Evolutionary conservation across 2,329 filamentous ascomycete genomes (phyloP).

Genomic region (Ceratocystis harringtonii): DNA sequence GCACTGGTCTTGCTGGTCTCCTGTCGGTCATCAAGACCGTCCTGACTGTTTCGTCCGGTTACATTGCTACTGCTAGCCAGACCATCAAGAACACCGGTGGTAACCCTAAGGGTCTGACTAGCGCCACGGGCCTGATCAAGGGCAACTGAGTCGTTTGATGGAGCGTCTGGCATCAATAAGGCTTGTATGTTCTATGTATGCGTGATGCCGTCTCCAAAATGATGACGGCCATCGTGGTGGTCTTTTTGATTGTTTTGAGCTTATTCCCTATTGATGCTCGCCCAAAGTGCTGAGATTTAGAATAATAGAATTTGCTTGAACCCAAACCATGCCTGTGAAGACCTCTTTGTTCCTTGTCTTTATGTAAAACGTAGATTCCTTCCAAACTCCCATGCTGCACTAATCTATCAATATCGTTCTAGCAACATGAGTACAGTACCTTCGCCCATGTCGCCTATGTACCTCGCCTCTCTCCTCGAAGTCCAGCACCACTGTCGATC

Average conservation of each 20-base stretch:
- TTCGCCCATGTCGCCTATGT: no score
- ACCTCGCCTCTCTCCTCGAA: no score
- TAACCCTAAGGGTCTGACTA: neutral
- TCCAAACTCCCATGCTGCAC: no score
- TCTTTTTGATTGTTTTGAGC: conserved; percentile 3
- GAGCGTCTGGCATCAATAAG: neutral
- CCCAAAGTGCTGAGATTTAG: conserved; percentile 1
- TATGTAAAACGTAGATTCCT: neutral
- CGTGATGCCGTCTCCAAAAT: neutral
- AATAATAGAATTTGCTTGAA: conserved; percentile 4
- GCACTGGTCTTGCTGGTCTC: conserved; percentile 6
- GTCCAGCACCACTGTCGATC: neutral
- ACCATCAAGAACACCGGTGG: conserved; percentile 8
- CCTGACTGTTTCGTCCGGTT: neutral
- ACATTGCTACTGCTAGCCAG: neutral
- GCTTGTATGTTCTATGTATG: neutral
- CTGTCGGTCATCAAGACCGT: conserved; percentile 6
- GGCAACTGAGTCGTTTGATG: neutral
- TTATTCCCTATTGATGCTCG: neutral
- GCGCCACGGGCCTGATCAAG: neutral
- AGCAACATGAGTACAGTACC: no score
- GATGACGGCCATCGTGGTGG: neutral
- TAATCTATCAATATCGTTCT: no score
- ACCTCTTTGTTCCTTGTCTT: neutral
- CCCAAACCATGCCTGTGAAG: neutral